Evolutionary conservation across 495 filamentous ascomycete species (phyloP).

Genomic region (Tuber brumale): DNA sequence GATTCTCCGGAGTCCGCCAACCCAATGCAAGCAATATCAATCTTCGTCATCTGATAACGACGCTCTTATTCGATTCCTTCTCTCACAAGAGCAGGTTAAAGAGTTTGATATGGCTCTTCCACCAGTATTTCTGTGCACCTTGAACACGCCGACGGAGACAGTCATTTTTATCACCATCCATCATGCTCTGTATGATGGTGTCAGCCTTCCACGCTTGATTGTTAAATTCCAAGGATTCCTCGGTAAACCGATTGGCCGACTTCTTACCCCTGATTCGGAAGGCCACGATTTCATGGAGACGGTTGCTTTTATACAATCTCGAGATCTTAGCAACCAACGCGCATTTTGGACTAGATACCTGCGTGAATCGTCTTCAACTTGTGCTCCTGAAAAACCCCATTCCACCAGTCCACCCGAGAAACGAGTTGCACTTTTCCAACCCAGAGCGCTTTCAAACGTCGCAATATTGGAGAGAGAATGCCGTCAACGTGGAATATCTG

Average conservation of each 20-base stretch:
- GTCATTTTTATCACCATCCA: constrained; percentile 51
- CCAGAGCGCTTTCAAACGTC: constrained; percentile 29
- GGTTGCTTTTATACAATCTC: constrained; percentile 34
- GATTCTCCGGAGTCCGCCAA: constrained; percentile 41
- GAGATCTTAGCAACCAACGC: constrained; percentile 30
- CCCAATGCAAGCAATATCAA: constrained; percentile 30
- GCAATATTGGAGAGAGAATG: constrained; percentile 40
- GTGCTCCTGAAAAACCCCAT: constrained; percentile 16
- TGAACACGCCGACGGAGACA: constrained; percentile 33
- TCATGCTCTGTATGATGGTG: constrained; percentile 57
- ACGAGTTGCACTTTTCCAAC: constrained; percentile 46
- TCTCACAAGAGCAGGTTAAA: constrained; percentile 28
- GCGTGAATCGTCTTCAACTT: constrained; percentile 22
- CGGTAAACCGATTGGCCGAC: constrained; percentile 24
- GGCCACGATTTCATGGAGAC: constrained; percentile 34
- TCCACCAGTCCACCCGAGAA: constrained; percentile 9
- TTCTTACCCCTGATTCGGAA: constrained; percentile 16
- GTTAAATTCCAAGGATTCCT: constrained; percentile 46
- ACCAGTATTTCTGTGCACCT: constrained; percentile 37
- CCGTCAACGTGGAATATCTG: constrained; percentile 44
- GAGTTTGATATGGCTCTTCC: constrained; percentile 26
- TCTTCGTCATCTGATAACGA: constrained; percentile 13
- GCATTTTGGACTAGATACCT: constrained; percentile 57
- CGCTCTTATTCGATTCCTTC: constrained; percentile 19
- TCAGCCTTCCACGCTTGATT: constrained; percentile 51